Conservation (phyloP, 225 moss, liverwort and hornwort species). For the Rhytidiadelphus loreus region DNA sequence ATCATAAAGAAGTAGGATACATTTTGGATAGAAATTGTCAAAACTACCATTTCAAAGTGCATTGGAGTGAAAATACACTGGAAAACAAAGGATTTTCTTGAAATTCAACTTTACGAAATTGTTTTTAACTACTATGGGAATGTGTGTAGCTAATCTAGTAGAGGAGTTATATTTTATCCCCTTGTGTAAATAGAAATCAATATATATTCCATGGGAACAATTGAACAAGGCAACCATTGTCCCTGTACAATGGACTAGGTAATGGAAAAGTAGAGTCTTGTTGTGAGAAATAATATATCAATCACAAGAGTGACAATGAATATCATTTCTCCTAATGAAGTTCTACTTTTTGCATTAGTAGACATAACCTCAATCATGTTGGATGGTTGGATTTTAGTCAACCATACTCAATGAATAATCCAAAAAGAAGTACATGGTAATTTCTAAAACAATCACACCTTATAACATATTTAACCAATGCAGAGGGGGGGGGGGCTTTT, state of each 20-base stretch:
- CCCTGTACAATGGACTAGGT: no score
- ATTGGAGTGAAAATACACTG: no score
- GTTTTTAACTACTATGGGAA: background rate
- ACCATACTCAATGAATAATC: background rate
- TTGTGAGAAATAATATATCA: background rate
- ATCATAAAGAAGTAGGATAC: no score
- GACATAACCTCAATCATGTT: no score
- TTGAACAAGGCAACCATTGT: no score
- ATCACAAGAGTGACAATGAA: background rate
- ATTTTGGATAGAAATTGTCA: background rate
- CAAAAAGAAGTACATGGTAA: background rate
- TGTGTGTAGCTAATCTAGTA: background rate
- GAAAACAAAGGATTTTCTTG: background rate
- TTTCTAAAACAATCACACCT: no score
- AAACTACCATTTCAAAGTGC: background rate
- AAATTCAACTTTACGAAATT: background rate
- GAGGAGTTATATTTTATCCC: background rate
- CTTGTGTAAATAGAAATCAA: no score
- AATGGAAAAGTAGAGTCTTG: background rate
- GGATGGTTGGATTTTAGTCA: no score
- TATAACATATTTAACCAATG: no score
- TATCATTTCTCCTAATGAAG: background rate
- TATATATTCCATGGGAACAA: no score
- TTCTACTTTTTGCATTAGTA: background rate
- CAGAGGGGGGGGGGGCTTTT: accelerated